Base-by-base conservation (phyloP, 306 rosid genomes). In the Psophocarpus tetragonolobus region DNA sequence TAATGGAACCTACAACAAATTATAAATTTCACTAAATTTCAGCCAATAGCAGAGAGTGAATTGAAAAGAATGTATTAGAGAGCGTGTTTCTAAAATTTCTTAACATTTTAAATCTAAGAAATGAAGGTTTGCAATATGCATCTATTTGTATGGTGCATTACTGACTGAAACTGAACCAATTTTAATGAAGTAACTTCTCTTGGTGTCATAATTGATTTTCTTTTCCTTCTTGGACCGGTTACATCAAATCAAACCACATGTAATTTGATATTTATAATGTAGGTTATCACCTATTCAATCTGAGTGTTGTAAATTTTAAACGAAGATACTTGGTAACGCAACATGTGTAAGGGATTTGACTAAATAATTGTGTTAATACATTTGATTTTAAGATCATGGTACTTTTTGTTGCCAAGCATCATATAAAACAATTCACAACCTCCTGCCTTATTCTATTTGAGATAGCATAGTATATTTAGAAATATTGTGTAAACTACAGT, bases 101-200 rank as follows among this genome's bases (percentile, higher is more conserved):
- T 7, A 92, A 87, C 92, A 86, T 83, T 87, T 92, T 2, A 89
- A 87, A 84, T 73, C 87, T 20, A 83, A 71, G 75, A 92, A 86
- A 24, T 85, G 84, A 18, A 57, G 51, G 58, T 57, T 44, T 81
- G 50, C 51, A 39, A 20, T 53, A 23, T 76, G 78, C 29, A 76
- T 56, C 26, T 64, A 42, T 45, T 65, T 33, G 68, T 71, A 30
- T 67, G 24, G 64, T 13, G 53, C 53, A 42, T 13, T 42, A 42
- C 50, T 65, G 54, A 66, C 47, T 8, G 86, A 70, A 73, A 66
- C 47, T 8, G 86, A 70, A 73, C 38, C 77, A 47, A 57, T 75
- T 60, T 58, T 17, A 47, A 41, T 73, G 62, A 65, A 74, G 73
- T 48, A 33, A 38, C 54, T 77, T 45, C 20, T 18, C 65, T 44